Evolutionary conservation across 495 filamentous ascomycete species (phyloP), one percentile per base, ranked within the genome.

Genomic region (Neurospora sp.): DNA sequence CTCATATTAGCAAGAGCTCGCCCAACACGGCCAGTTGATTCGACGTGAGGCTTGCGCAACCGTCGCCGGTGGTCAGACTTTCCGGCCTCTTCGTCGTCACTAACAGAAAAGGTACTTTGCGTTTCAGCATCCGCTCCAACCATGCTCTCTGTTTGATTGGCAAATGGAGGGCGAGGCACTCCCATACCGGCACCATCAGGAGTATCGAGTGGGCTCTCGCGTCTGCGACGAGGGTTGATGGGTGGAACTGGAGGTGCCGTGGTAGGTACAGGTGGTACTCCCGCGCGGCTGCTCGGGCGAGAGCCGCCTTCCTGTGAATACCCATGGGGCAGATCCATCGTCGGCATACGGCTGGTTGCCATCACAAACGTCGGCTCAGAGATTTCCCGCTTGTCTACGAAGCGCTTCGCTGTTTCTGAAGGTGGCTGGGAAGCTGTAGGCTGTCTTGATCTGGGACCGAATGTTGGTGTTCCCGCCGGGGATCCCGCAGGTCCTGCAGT

Each of bases 341-440:
- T 89, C 4, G 90, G 88, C 18, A 96, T 87, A 59, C 89, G 90
- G 11, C 90, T 93, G 10, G 93, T 96, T 27, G 86, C 88, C 41
- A 88, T 92, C n/a, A 95, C 80, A 71, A 97, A 91, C 0, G 87
- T 92, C 0, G 94, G 94, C 74, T 96, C 94, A 4, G 93, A 95
- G 46, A 97, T 96, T 38, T 91, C 88, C 41, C 86, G 83, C 77
- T 95, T 94, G 76, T 89, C 90, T 68, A 96, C 83, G 0, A 87
- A 83, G 44, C 88, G 88, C 83, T 93, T 96, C 46, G 75, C 71
- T 80, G 84, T 31, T 40, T 78, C 78, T 39, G 81, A 76, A 1
- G 86, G 83, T 35, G 83, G 86, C 12, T 88, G 84, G 27, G 87
- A 78, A 6, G 85, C 83, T 1, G 87, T 80, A 16, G 80, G 78